These are phyloP conservation scores for Eremothecium sinecaudum DNA, from an alignment of 1,139 yeast genomes.

Conservation along the genomic window DNA sequence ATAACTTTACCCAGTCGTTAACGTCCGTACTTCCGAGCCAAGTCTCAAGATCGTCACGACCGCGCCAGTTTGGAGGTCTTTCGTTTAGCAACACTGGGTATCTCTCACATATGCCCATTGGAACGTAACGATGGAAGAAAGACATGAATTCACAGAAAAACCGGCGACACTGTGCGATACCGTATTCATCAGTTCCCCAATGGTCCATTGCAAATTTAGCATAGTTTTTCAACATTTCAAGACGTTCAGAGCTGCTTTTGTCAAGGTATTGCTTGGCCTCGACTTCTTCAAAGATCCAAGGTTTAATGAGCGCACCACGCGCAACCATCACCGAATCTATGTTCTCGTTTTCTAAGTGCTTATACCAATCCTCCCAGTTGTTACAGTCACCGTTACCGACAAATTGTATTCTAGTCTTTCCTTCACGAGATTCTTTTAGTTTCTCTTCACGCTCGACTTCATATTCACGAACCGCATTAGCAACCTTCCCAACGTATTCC, in stretches of 20 bases:
- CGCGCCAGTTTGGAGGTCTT: constrained; percentile 89
- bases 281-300: constrained; percentile 97
- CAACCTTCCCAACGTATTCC: constrained; percentile 76
- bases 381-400: constrained; percentile 92
- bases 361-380: constrained; percentile 82
- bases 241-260: constrained; percentile 80
- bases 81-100: constrained; percentile 85
- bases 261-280: constrained; percentile 84
- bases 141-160: constrained; percentile 91
- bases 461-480: constrained; percentile 48
- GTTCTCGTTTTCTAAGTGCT: constrained; percentile 56
- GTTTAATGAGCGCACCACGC: constrained; percentile 93
- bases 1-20: constrained; percentile 89
- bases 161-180: constrained; percentile 78
- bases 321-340: constrained; percentile 97
- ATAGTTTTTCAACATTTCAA: constrained; percentile 60
- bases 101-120: constrained; percentile 83
- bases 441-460: constrained; percentile 44
- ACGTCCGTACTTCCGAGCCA: constrained; percentile 76
- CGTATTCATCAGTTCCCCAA: constrained; percentile 97
- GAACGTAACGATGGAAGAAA: constrained; percentile 88
- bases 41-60: constrained; percentile 91
- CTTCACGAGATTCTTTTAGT: constrained; percentile 39
- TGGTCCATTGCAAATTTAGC: constrained; percentile 81
- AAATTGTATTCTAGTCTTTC: constrained; percentile 44